Conservation (phyloP, 306 rosid species). For the Begonia peltatifolia region DNA sequence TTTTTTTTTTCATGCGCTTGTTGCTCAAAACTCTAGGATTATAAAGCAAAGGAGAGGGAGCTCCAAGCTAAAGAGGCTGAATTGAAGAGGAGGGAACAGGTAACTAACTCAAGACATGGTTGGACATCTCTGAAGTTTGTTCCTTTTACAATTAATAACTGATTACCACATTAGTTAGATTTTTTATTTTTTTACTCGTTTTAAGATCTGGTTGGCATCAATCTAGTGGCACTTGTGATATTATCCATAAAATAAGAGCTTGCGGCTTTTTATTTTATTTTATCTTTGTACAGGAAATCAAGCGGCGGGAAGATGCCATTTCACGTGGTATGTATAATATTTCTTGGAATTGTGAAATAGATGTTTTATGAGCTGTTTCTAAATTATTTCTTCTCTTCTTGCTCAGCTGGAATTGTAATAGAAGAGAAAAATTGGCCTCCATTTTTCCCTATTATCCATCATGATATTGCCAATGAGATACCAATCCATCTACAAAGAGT, state of each 20-base stretch:
- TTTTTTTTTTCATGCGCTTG: background rate
- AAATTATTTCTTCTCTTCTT: conserved; percentile 8
- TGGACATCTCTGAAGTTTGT: background rate
- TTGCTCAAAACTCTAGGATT: conserved; percentile 20
- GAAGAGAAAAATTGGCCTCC: conserved; percentile 98
- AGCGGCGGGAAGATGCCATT: conserved; percentile 68
- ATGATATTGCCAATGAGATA: conserved; percentile 78
- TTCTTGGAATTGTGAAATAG: conserved; percentile 8
- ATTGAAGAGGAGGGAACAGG: conserved; percentile 71
- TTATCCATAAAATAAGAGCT: background rate
- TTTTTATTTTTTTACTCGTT: background rate
- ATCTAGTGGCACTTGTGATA: background rate
- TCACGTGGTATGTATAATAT: conserved; percentile 43
- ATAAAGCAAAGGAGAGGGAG: conserved; percentile 58
- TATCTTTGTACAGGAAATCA: conserved; percentile 45
- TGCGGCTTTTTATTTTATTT: background rate
- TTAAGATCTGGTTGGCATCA: background rate
- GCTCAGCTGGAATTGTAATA: conserved; percentile 64
- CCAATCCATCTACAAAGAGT: conserved; percentile 82
- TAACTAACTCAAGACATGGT: conserved; percentile 15
- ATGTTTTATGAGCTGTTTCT: background rate
- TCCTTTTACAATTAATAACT: background rate
- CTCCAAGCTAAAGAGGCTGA: conserved; percentile 73
- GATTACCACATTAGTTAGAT: background rate
- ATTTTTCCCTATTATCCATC: conserved; percentile 83